Evolutionary conservation across 306 rosid species (phyloP).

Genomic region (Gastrolobium bilobum): DNA sequence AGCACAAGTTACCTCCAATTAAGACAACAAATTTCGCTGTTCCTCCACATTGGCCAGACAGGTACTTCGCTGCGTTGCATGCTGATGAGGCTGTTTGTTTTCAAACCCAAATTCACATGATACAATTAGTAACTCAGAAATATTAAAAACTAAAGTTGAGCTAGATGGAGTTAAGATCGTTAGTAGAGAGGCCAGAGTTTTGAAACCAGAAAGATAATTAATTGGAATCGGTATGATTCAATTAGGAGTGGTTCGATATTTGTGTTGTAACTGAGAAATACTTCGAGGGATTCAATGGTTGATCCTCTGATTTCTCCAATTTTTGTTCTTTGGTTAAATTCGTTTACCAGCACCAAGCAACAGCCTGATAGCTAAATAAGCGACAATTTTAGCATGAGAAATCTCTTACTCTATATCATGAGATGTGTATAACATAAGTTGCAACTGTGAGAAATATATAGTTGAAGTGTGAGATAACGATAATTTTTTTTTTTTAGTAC

Average conservation of each 20-base stretch:
- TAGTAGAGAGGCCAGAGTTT: neutral
- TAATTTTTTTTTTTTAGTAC: no score
- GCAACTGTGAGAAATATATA: no score
- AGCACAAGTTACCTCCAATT: slow-evolving; percentile 70
- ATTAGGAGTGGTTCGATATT: neutral
- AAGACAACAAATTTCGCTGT: slow-evolving; percentile 65
- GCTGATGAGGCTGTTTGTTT: slow-evolving; percentile 56
- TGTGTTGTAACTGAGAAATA: neutral
- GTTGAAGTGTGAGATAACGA: no score
- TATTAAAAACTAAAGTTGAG: neutral
- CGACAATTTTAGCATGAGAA: neutral
- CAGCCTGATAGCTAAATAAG: no score
- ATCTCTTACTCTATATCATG: no score
- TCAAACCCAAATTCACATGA: slow-evolving; percentile 47
- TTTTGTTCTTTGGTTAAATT: neutral
- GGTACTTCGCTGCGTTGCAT: slow-evolving; percentile 71
- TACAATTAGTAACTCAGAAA: neutral
- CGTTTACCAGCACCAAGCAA: neutral
- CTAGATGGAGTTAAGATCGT: neutral
- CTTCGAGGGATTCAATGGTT: neutral
- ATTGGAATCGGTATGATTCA: neutral
- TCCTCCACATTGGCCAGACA: slow-evolving; percentile 81
- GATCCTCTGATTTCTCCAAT: neutral
- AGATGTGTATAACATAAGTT: no score
- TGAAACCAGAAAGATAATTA: slow-evolving; percentile 12